Percentiles rank a stretch among this genome's conserved stretches.
These are phyloP conservation scores for Pichia sorboxylosa DNA, from an alignment of 1,139 yeast genomes.

Conservation along the genomic window DNA sequence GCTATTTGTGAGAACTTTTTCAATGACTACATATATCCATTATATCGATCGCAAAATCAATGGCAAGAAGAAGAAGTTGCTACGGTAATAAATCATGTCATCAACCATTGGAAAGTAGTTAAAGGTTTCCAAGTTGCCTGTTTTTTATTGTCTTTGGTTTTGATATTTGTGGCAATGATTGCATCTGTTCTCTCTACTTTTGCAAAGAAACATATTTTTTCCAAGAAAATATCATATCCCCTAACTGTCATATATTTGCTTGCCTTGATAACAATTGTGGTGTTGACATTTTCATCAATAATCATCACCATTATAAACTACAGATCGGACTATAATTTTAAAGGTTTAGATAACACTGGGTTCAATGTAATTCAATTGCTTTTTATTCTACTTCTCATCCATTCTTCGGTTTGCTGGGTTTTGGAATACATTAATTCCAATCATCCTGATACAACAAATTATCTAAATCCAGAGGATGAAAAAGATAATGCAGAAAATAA, in stretches of 20 bases:
- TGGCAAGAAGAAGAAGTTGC: conserved; percentile 2
- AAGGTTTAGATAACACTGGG: conserved; percentile 4
- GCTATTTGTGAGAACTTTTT: conserved; percentile 4
- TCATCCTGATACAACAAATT: background rate
- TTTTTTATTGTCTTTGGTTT: conserved; percentile 4
- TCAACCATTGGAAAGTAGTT: conserved; percentile 5
- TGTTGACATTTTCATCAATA: conserved; percentile 1
- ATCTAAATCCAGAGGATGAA: background rate
- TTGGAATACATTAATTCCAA: background rate
- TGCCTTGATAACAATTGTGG: background rate
- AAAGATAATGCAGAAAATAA: background rate
- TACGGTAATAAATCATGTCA: conserved; percentile 3
- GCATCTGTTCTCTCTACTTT: background rate
- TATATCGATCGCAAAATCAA: conserved; percentile 4
- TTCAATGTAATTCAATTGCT: conserved; percentile 4
- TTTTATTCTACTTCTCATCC: conserved; percentile 1
- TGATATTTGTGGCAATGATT: background rate
- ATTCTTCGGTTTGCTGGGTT: conserved; percentile 3
- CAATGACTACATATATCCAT: conserved; percentile 7
- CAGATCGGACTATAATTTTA: conserved; percentile 2
- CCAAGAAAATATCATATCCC: background rate
- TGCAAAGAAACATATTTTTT: background rate
- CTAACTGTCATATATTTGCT: background rate
- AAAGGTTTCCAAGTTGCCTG: conserved; percentile 5
- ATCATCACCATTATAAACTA: conserved; percentile 2